A percentile compares a stretch with the other conserved stretches of the same genome.
Evolutionary conservation across 2,329 filamentous ascomycete genomes (phyloP).

Genomic region (Tolypocladium cylindrosporum): DNA sequence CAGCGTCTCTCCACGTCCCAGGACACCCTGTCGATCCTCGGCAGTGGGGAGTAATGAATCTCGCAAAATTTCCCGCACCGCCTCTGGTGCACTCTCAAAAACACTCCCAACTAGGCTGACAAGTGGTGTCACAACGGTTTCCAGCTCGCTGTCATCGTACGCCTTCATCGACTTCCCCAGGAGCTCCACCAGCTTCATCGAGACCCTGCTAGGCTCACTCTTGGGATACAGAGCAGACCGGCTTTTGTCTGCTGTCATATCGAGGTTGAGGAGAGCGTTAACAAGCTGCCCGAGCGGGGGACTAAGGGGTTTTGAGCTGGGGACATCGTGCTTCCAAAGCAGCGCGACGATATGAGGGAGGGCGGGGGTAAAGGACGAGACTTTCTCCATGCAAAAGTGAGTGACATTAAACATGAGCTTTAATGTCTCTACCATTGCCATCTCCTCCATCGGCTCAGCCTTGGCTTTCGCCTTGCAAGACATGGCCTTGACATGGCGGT

Average conservation of each 20-base stretch:
- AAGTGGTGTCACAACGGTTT: conserved; percentile 60
- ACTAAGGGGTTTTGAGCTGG: conserved; percentile 58
- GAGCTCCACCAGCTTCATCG: conserved; percentile 58
- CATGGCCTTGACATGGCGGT: conserved; percentile 51
- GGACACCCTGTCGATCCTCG: conserved; percentile 63
- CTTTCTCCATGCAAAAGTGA: conserved; percentile 57
- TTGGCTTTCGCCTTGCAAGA: conserved; percentile 19
- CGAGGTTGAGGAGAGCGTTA: conserved; percentile 73
- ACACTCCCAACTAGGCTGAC: conserved; percentile 64
- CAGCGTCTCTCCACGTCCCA: conserved; percentile 66
- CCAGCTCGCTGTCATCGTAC: conserved; percentile 62
- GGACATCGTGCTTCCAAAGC: conserved; percentile 48
- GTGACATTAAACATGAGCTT: conserved; percentile 87
- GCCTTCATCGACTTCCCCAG: conserved; percentile 54
- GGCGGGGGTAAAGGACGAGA: conserved; percentile 52
- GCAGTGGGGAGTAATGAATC: conserved; percentile 63
- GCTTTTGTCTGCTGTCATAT: conserved; percentile 48
- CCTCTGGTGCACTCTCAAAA: conserved; percentile 57
- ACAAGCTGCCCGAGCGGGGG: conserved; percentile 61
- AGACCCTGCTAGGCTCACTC: conserved; percentile 46
- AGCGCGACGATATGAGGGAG: conserved; percentile 63
- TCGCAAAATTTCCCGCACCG: conserved; percentile 52
- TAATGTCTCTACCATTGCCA: conserved; percentile 74
- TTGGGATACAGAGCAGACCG: conserved; percentile 56
- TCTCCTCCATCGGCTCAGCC: conserved; percentile 55